phyloP scores from a whole-genome alignment of 139 green algal species.

The Pseudopediastrum boryanum region DNA sequence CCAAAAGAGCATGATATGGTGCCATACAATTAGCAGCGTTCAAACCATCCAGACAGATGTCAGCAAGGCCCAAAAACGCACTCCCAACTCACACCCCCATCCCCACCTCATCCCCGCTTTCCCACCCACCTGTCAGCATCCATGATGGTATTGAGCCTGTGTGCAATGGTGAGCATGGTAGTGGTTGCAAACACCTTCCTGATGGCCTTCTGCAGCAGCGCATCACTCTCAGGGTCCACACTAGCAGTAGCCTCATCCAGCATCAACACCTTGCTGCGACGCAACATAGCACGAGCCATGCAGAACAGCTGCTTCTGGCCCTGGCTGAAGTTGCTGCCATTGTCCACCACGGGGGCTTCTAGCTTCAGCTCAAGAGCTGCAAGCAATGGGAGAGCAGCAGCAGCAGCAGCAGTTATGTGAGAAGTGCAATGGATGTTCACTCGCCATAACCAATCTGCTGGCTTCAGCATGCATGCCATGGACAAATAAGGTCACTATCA shows the following conservation, averaged over 20 bases:
- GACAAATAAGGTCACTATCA: too few species aligned
- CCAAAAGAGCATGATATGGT: too few species aligned
- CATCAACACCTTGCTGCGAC: conserved; percentile 80
- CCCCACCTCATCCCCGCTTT: too few species aligned
- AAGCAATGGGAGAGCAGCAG: not conserved
- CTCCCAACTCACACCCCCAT: too few species aligned
- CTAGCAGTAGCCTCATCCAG: conserved; percentile 93
- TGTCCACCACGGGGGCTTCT: conserved; percentile 72
- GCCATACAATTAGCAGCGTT: too few species aligned
- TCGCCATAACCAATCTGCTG: too few species aligned
- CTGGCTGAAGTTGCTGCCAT: conserved; percentile 78
- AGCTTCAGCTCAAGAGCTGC: conserved; percentile 49
- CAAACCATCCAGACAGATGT: too few species aligned
- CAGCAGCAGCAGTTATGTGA: not conserved
- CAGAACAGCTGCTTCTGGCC: conserved; percentile 95
- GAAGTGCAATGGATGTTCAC: too few species aligned
- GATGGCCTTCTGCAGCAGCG: conserved; percentile 80
- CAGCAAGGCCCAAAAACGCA: too few species aligned
- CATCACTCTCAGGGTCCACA: conserved; percentile 85
- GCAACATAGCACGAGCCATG: conserved; percentile 87
- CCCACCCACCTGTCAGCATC: conserved; percentile 50
- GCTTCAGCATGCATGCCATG: too few species aligned
- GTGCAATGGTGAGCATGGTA: conserved; percentile 91
- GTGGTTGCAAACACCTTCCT: conserved; percentile 77
- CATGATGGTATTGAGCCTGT: conserved; percentile 85